Conservation (phyloP, 2,329 filamentous ascomycete genomes). For the Ophiostoma piceae region DNA sequence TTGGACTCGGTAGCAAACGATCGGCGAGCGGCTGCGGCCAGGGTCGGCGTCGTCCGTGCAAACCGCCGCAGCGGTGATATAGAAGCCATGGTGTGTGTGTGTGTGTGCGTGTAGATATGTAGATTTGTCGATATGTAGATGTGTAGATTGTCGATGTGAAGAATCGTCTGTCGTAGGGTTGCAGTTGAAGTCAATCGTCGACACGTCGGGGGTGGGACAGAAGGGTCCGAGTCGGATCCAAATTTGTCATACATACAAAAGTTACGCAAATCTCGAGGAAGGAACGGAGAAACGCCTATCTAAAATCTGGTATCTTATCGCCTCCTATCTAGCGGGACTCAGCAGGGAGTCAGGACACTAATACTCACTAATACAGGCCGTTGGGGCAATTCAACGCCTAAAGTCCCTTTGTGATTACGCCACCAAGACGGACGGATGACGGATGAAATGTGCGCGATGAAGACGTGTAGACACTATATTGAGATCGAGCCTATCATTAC, state of each 20-base stretch:
- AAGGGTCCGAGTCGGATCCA: constrained; percentile 15
- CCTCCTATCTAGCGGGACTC: neutral
- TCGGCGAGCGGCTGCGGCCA: constrained; percentile 32
- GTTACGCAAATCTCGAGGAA: constrained; percentile 11
- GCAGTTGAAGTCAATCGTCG: neutral
- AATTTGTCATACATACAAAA: constrained; percentile 7
- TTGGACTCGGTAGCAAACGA: constrained; percentile 43
- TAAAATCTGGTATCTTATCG: constrained; percentile 11
- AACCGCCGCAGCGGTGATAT: constrained; percentile 25
- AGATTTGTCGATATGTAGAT: neutral
- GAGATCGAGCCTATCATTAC: neutral
- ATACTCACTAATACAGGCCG: neutral
- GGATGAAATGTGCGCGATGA: neutral
- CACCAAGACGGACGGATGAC: neutral
- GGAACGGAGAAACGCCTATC: constrained; percentile 2
- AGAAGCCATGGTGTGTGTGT: neutral
- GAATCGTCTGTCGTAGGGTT: neutral
- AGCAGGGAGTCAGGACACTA: too few relatives aligned
- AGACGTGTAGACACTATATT: neutral
- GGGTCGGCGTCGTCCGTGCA: constrained; percentile 5
- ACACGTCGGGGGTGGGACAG: constrained; percentile 10
- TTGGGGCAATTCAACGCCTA: neutral
- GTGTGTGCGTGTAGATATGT: neutral
- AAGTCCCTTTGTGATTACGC: neutral
- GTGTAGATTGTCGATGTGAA: neutral